Base-by-base conservation (phyloP, 768 basidiomycete genomes). In the Suillus discolor region DNA sequence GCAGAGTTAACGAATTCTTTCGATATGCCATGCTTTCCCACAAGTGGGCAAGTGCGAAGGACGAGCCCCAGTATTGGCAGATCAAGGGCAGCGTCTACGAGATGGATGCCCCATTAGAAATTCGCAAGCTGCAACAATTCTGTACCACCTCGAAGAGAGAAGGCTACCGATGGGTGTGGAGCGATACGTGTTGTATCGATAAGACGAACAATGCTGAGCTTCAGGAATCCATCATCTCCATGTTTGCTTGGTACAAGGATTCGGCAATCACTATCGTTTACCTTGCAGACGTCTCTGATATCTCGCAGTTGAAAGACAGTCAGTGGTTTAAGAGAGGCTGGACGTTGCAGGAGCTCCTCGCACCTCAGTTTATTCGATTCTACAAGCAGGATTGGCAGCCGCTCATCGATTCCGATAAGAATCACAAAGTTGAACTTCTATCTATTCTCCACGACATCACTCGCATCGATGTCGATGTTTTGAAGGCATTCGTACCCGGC, bases 111-210 rank as follows among this genome's bases (percentile, higher is more conserved):
- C 60, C 47, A 7, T 47, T 23, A 5, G 64, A 39, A 41, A 65
- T 65, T 28, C 8, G 18, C 25, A 74, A 76, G 53, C 74, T 75
- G 25, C 75, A 76, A 20, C 70, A 77, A 15, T 76, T 72, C 38
- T 75, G 75, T 47, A 77, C 73, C 31, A 18, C 66, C 8, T 70
- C 70, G 6, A 75, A 73, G 1, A 75, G 70, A 53, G 76, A 72
- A 34, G 74, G 75, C 2, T 75, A 62, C 61, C 73, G 74, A n/a
- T 75, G 75, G 75, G 74, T 71, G 6, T 75, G 74, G 74, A 55
- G 68, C 4, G 74, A 75, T 38, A 76, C 75, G 11, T 75, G 74
- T 54, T 75, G 74, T 15, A 75, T 75, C 31, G 65, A 75, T 44
- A 71, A 76, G 38, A 59, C 57, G 59, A 66, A 69, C 41, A 71